Evolutionary conservation across 192 early-diverging fungal genomes (phyloP).

Genomic region (Coemansia sp.): DNA sequence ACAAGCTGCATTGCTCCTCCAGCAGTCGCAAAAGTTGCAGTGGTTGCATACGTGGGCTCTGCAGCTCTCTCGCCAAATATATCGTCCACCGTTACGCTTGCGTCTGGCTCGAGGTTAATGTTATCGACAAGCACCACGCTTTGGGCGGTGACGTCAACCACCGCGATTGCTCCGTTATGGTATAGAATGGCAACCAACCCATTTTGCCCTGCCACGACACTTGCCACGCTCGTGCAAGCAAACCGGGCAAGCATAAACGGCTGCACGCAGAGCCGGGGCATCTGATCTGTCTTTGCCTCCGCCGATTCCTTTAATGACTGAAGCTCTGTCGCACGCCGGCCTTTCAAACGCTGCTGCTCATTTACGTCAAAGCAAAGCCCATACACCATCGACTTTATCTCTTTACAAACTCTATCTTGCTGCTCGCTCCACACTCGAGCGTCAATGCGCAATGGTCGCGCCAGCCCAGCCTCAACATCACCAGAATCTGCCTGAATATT

Average conservation of each 20-base stretch:
- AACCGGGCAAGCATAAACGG: slow-evolving; percentile 48
- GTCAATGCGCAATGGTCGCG: slow-evolving; percentile 7
- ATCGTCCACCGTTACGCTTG: neutral
- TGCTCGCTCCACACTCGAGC: slow-evolving; percentile 15
- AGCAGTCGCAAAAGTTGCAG: neutral
- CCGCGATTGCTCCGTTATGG: slow-evolving; percentile 29
- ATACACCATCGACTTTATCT: slow-evolving; percentile 22
- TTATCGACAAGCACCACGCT: slow-evolving; percentile 34
- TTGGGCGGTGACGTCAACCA: slow-evolving; percentile 35
- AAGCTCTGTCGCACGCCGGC: neutral
- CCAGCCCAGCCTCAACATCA: neutral
- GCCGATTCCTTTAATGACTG: neutral
- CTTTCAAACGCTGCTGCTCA: slow-evolving; percentile 1
- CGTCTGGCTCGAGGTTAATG: slow-evolving; percentile 24
- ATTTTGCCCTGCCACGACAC: slow-evolving; percentile 13
- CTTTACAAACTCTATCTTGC: slow-evolving; percentile 10
- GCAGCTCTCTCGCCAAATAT: neutral
- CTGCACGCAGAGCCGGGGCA: slow-evolving; percentile 7
- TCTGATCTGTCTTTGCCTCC: too few species aligned
- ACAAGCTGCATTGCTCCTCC: neutral
- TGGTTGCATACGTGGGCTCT: neutral
- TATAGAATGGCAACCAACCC: slow-evolving; percentile 28
- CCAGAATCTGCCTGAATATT: neutral
- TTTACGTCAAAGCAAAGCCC: slow-evolving; percentile 17
- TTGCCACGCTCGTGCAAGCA: slow-evolving; percentile 9